Conservation (phyloP, 2,329 filamentous ascomycete genomes). For the Epichloe uncinata region DNA sequence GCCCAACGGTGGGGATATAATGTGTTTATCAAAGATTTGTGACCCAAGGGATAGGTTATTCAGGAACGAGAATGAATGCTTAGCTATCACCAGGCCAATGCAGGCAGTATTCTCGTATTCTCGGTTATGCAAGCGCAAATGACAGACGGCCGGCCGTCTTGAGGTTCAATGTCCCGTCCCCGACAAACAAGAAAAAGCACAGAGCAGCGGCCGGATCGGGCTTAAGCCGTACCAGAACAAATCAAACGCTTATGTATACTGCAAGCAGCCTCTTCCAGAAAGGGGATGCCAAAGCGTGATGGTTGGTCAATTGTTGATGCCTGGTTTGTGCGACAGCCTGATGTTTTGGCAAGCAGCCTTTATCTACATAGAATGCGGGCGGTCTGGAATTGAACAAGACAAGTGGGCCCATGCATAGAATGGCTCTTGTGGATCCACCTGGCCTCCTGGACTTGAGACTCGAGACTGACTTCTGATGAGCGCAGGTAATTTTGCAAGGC, state of each 20-base stretch:
- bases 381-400: neutral
- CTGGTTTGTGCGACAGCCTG: neutral
- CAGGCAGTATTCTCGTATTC: neutral
- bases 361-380: neutral
- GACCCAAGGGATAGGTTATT: neutral
- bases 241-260: too few relatives aligned
- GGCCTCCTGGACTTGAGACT: too few relatives aligned
- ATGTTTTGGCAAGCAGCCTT: too few relatives aligned
- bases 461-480: neutral
- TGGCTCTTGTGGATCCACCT: neutral
- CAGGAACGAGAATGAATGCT: neutral
- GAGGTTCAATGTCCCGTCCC: too few relatives aligned
- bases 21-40: neutral
- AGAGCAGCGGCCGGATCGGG: neutral
- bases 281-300: neutral
- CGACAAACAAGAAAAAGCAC: neutral
- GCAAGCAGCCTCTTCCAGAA: neutral
- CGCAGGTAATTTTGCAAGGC: slow-evolving; percentile 4
- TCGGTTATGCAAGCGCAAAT: neutral
- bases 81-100: neutral
- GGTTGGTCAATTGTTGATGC: too few relatives aligned
- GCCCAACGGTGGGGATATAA: neutral
- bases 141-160: too few relatives aligned
- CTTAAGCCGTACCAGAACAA: too few relatives aligned
- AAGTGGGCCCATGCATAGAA: neutral